Conservation (phyloP, 202 grass and related monocot genomes). For the Bolboschoenoplectus hybrid region DNA sequence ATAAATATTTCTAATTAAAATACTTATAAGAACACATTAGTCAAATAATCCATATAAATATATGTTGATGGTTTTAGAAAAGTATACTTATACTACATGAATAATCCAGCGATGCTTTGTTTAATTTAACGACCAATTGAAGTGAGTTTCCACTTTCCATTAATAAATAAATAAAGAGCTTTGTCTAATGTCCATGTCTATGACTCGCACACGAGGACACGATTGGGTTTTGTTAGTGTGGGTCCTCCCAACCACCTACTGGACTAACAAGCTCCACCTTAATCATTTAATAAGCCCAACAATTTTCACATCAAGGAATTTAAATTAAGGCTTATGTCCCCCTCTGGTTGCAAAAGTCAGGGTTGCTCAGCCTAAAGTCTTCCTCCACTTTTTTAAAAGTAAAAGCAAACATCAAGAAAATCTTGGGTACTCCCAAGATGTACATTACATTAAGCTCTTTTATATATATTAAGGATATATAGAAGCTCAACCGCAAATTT, state of each 20-base stretch:
- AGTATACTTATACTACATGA: not conserved
- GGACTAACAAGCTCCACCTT: constrained; percentile 35
- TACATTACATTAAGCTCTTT: constrained; percentile 32
- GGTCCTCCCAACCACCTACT: constrained; percentile 30
- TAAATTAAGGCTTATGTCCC: constrained; percentile 50
- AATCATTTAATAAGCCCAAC: constrained; percentile 34
- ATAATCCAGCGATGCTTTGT: constrained; percentile 6
- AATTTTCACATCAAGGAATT: constrained; percentile 39
- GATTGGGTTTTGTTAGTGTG: constrained; percentile 38
- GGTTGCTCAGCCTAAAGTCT: constrained; percentile 54
- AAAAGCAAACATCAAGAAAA: not conserved
- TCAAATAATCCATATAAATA: too few relatives aligned
- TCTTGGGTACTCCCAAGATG: constrained; percentile 21
- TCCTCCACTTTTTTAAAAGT: constrained; percentile 35
- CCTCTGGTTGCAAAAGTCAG: constrained; percentile 50
- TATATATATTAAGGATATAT: not conserved
- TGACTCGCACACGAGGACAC: constrained; percentile 26
- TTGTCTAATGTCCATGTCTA: not conserved
- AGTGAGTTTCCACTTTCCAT: not conserved
- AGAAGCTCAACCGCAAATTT: not conserved
- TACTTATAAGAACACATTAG: too few relatives aligned
- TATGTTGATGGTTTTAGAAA: not conserved
- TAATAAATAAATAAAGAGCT: not conserved
- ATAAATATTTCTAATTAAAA: too few relatives aligned
- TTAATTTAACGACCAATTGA: not conserved